These are phyloP conservation scores for Plasmopara muralis DNA, from an alignment of 352 stramenopile genomes.

Conservation along the genomic window DNA sequence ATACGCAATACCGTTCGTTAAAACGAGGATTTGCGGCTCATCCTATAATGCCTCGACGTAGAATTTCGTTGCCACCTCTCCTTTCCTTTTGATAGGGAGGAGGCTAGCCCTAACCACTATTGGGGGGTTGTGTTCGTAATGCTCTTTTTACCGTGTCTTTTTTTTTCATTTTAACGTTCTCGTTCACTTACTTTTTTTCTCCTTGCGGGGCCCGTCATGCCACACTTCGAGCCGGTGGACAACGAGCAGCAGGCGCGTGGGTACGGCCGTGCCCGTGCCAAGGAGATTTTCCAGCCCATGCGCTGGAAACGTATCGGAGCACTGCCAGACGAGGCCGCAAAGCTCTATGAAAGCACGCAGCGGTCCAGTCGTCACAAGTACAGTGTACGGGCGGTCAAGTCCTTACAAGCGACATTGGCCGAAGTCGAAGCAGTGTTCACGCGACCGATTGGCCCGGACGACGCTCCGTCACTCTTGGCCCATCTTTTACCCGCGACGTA, in stretches of 20 bases:
- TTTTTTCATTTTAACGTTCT: too few relatives aligned
- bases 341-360: constrained; percentile 49
- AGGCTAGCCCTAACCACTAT: too few relatives aligned
- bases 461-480: constrained; percentile 29
- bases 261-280: constrained; percentile 45
- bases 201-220: too few relatives aligned
- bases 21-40: too few relatives aligned
- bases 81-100: too few relatives aligned
- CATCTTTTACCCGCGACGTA: constrained; percentile 40
- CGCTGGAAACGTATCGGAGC: constrained; percentile 59
- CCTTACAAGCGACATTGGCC: constrained; percentile 36
- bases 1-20: too few relatives aligned
- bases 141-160: too few relatives aligned
- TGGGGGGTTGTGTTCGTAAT: too few relatives aligned
- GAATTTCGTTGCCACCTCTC: too few relatives aligned
- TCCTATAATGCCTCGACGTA: too few relatives aligned
- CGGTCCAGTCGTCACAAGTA: constrained; percentile 15
- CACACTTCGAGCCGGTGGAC: constrained; percentile 26
- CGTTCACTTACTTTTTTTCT: too few relatives aligned
- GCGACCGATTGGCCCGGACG: constrained; percentile 19
- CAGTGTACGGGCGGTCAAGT: constrained; percentile 50
- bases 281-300: constrained; percentile 63
- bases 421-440: constrained; percentile 55
- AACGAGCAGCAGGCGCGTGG: constrained; percentile 49
- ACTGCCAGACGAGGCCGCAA: constrained; percentile 42